These are phyloP conservation scores for Alloteropsis semialata DNA, from an alignment of 176 grass and related monocot species.

Conservation along the genomic window DNA sequence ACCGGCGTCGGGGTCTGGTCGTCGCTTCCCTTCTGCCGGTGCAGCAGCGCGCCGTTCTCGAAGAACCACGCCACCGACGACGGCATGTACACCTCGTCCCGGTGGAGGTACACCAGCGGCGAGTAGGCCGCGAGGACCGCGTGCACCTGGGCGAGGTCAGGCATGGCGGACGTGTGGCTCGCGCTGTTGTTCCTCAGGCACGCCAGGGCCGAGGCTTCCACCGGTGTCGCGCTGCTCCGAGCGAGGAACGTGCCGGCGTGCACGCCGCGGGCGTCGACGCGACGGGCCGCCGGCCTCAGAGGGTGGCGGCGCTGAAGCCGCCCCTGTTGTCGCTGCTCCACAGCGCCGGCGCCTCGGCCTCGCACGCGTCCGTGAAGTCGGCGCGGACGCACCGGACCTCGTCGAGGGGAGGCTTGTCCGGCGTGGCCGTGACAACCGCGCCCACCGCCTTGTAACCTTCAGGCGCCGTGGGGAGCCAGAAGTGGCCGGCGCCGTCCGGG, in stretches of 20 bases:
- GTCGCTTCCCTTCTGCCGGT: constrained; percentile 50
- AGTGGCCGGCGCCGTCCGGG: constrained; percentile 49
- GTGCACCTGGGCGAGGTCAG: constrained; percentile 44
- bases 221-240: neutral
- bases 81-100: constrained; percentile 51
- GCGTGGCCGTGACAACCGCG: constrained; percentile 38
- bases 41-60: constrained; percentile 67
- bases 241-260: constrained; percentile 57
- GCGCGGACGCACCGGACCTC: constrained; percentile 57
- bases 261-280: constrained; percentile 55
- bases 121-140: constrained; percentile 56
- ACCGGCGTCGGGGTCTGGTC: constrained; percentile 42
- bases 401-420: constrained; percentile 50
- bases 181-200: constrained; percentile 62
- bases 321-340: constrained; percentile 30
- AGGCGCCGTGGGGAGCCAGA: constrained; percentile 61
- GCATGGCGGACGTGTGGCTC: constrained; percentile 49
- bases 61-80: constrained; percentile 84
- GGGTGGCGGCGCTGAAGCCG: constrained; percentile 33
- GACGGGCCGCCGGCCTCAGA: constrained; percentile 48
- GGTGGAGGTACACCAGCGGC: constrained; percentile 65
- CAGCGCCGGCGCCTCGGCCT: constrained; percentile 50
- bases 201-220: neutral
- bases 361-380: constrained; percentile 63
- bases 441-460: constrained; percentile 53